phyloP scores from a whole-genome alignment of 2,329 filamentous ascomycete genomes.

The Colletotrichum orbiculare region DNA sequence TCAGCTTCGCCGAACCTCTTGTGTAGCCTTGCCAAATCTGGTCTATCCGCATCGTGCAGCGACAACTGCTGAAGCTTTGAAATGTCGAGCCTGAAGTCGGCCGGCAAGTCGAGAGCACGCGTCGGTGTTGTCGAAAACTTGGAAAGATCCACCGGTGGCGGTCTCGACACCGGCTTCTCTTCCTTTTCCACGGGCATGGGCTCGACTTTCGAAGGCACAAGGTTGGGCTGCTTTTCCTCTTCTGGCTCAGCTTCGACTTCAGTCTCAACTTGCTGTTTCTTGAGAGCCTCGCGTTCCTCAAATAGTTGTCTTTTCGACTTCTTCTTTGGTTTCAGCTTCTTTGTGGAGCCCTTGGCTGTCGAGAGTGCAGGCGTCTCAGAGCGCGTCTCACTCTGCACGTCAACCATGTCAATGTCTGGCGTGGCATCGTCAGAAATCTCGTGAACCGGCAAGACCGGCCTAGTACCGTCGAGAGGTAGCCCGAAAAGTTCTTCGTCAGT shows the following conservation, averaged over 20 bases:
- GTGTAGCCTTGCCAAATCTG: conserved; percentile 60
- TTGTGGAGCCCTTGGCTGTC: conserved; percentile 64
- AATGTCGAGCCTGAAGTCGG: conserved; percentile 58
- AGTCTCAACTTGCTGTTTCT: conserved; percentile 63
- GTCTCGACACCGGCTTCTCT: conserved; percentile 44
- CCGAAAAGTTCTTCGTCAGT: conserved; percentile 82
- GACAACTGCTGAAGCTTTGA: conserved; percentile 56
- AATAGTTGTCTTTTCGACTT: conserved; percentile 83
- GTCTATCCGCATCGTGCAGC: conserved; percentile 57
- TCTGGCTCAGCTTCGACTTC: conserved; percentile 41
- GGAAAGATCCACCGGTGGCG: conserved; percentile 52
- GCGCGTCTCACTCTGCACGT: conserved; percentile 57
- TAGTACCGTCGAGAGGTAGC: conserved; percentile 66
- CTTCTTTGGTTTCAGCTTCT: conserved; percentile 73
- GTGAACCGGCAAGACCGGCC: conserved; percentile 59
- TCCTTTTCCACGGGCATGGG: conserved; percentile 47
- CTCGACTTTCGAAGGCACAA: conserved; percentile 48
- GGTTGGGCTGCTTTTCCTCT: conserved; percentile 41
- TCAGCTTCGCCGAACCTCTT: conserved; percentile 58
- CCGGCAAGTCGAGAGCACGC: conserved; percentile 57
- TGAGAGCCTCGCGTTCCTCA: conserved; percentile 73
- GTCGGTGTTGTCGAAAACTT: conserved; percentile 62
- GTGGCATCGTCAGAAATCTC: conserved; percentile 62
- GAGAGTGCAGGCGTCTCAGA: conserved; percentile 59
- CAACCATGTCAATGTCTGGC: conserved; percentile 57